Base-by-base conservation (phyloP, 352 stramenopile genomes). In the Phytophthora colocasiae region DNA sequence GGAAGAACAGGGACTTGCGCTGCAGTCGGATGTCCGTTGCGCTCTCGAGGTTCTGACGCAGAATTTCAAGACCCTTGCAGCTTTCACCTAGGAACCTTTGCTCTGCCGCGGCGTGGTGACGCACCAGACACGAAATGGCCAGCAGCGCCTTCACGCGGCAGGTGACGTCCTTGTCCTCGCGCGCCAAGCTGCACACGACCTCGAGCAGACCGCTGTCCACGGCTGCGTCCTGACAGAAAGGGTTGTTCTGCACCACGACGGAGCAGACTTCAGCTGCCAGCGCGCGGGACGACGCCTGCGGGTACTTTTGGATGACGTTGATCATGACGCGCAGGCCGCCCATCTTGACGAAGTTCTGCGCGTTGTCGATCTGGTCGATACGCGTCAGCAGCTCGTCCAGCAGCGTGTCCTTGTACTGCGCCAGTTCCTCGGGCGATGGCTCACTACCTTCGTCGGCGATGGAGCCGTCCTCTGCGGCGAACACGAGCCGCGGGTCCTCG, bases 341-440 rank as follows among this genome's bases (percentile, higher is more conserved):
- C 80, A 91, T 91, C 74, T 96, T 96, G 64, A 87, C 75, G 43
- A 96, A 94, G 76, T 93, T 95, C 73, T 91, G 89, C 32, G 88
- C 86, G 36, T 92, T 95, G 75, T 96, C 88, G 49, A 96, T 92
- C 75, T 96, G 86, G 70, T 95, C 88, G 22, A 96, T 86, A 59
- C 86, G 85, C 53, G 79, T 87, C 63, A 96, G 73, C 57, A 96
- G 77, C 64, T 96, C 88, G 58, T 96, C 88, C 27, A 96, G 73
- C 48, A 96, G 72, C 19, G 59, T 67, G 51, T 96, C 86, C 58
- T 92, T 91, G 73, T 96, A 96, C 50, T 87, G 68, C 22, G 74
- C 83, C 19, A 96, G 73, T 51, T 95, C 86, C 32, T 94, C 79
- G 14, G 76, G 68, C 26, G 79, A 79, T 2, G 75, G 69, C 3